Conservation (phyloP, 768 basidiomycete species). For the Chiua virens region DNA sequence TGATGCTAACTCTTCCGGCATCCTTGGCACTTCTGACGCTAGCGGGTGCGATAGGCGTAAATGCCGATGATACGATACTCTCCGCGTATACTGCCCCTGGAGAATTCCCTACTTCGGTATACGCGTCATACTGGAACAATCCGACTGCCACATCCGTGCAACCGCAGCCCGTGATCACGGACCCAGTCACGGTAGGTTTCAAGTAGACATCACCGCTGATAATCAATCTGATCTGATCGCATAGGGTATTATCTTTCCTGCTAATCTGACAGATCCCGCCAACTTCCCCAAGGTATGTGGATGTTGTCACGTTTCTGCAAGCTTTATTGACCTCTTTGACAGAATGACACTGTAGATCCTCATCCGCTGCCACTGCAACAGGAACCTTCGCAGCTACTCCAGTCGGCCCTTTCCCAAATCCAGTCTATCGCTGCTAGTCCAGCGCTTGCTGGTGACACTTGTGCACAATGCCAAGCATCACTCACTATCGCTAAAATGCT, state of each 20-base stretch:
- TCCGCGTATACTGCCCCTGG: conserved; percentile 60
- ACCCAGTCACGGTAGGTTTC: conserved; percentile 56
- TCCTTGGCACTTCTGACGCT: conserved; percentile 14
- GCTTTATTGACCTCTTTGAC: not conserved
- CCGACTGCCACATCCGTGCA: conserved; percentile 69
- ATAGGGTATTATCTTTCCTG: conserved; percentile 41
- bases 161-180: conserved; percentile 69
- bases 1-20: conserved; percentile 9
- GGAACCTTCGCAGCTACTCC: conserved; percentile 35
- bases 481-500: conserved; percentile 44
- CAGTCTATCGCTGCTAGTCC: conserved; percentile 37
- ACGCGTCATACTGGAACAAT: conserved; percentile 62
- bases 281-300: conserved; percentile 47
- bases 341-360: conserved; percentile 48
- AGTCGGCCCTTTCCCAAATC: conserved; percentile 40
- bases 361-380: conserved; percentile 41
- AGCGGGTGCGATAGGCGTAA: not conserved
- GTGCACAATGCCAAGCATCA: conserved; percentile 40
- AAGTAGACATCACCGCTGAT: not conserved
- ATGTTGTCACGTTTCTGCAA: not conserved
- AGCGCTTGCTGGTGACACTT: conserved; percentile 34
- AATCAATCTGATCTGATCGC: too few relatives aligned
- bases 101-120: conserved; percentile 60
- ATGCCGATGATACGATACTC: conserved; percentile 11
- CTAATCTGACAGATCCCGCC: conserved; percentile 60